A percentile compares a stretch with the other conserved stretches of the same genome.
Evolutionary conservation across 495 filamentous ascomycete genomes (phyloP).

Genomic region (Friedmanniomyces endolithicus): DNA sequence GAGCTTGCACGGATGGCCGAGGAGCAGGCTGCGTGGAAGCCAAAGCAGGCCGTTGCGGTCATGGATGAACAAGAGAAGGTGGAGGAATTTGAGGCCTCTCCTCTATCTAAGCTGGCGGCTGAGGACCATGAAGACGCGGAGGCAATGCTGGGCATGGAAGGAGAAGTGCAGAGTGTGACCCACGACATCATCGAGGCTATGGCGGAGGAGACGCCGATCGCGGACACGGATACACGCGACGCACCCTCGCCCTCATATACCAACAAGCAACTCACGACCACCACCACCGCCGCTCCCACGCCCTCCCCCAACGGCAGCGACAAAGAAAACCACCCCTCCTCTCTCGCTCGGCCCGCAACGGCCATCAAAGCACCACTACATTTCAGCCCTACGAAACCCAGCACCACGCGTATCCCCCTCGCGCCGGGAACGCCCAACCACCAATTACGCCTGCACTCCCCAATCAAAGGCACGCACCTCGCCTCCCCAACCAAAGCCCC

Average conservation of each 20-base stretch:
- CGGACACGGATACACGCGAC: too few species aligned
- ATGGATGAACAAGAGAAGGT: slow-evolving; percentile 6
- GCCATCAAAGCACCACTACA: background rate
- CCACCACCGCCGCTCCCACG: background rate
- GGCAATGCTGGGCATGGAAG: background rate
- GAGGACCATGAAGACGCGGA: too few species aligned
- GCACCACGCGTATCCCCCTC: slow-evolving; percentile 13
- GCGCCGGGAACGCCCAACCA: slow-evolving; percentile 16
- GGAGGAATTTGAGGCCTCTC: slow-evolving; percentile 12
- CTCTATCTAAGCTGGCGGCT: background rate
- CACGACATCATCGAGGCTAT: background rate
- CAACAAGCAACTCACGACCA: too few species aligned
- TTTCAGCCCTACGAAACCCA: slow-evolving; percentile 9
- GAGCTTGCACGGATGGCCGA: slow-evolving; percentile 17
- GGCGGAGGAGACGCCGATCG: too few species aligned
- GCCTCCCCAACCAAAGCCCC: slow-evolving; percentile 35
- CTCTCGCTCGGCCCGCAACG: background rate
- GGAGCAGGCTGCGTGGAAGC: slow-evolving; percentile 4
- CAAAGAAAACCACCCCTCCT: slow-evolving; percentile 20
- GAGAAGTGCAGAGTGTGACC: background rate
- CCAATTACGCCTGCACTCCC: slow-evolving; percentile 1
- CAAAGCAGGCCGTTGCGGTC: background rate
- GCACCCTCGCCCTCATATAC: too few species aligned
- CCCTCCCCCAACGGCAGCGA: slow-evolving; percentile 13
- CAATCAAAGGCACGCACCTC: slow-evolving; percentile 2